These are phyloP conservation scores for Epichloe sibirici DNA, from an alignment of 2,329 filamentous ascomycete genomes.

Conservation along the genomic window DNA sequence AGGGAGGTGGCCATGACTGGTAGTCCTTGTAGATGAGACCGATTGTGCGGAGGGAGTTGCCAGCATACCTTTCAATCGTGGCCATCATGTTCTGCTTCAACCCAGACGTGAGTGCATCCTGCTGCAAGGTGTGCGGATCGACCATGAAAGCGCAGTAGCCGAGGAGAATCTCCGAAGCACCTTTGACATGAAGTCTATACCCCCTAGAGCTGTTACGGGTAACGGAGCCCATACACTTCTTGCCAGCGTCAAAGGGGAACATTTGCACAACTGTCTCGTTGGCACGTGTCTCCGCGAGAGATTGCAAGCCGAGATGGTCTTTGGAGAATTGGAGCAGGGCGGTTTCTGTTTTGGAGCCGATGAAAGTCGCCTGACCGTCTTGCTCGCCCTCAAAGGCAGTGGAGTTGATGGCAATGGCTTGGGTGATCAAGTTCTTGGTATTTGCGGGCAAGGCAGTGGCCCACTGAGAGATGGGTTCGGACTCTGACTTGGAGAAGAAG, in stretches of 20 bases:
- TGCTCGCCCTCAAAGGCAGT: conserved; percentile 66
- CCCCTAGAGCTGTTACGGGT: conserved; percentile 34
- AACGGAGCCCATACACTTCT: conserved; percentile 59
- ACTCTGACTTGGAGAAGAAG: conserved; percentile 10
- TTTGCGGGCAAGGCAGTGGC: conserved; percentile 14
- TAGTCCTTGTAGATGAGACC: conserved; percentile 77
- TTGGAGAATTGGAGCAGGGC: conserved; percentile 59
- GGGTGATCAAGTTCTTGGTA: conserved; percentile 40
- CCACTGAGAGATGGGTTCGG: conserved; percentile 24
- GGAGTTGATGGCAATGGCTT: conserved; percentile 54
- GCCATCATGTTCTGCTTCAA: conserved; percentile 26
- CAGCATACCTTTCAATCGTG: conserved; percentile 66
- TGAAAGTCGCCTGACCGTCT: conserved; percentile 51
- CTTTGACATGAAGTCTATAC: conserved; percentile 48
- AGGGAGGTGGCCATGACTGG: conserved; percentile 64
- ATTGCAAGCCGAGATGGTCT: conserved; percentile 54
- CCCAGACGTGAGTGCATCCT: conserved; percentile 35
- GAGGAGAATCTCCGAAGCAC: conserved; percentile 51
- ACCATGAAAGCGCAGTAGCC: conserved; percentile 38
- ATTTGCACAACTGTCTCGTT: conserved; percentile 49
- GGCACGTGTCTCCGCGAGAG: conserved; percentile 50
- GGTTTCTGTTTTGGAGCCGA: conserved; percentile 69
- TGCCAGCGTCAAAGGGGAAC: conserved; percentile 62
- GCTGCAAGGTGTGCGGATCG: conserved; percentile 36
- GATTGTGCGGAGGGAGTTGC: conserved; percentile 73